Conservation (phyloP, 1,284 basidiomycete species). For the Malassezia slooffiae region DNA sequence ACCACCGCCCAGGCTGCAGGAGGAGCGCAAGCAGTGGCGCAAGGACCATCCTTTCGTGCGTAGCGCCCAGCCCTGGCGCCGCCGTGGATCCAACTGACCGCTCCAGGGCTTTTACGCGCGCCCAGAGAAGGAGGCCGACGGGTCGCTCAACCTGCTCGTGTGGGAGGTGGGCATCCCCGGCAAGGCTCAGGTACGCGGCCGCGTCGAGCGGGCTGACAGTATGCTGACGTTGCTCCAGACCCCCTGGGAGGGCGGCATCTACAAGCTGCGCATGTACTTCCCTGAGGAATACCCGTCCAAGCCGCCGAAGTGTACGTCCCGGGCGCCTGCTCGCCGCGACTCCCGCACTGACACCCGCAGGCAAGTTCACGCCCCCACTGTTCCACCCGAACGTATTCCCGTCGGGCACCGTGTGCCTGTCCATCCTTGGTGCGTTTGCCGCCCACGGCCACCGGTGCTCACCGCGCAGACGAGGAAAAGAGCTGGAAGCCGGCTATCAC, state of each 20-base stretch:
- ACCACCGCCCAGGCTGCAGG: conserved; percentile 45
- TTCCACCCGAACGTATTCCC: conserved; percentile 99
- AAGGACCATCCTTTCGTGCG: conserved; percentile 97
- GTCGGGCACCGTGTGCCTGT: conserved; percentile 93
- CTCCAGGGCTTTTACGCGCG: conserved; percentile 87
- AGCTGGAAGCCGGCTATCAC: conserved; percentile 98
- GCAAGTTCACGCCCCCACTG: conserved; percentile 89
- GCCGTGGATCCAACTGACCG: neutral
- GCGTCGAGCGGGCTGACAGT: no score
- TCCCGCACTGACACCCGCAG: no score
- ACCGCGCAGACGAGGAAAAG: conserved; percentile 74
- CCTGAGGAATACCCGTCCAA: conserved; percentile 66
- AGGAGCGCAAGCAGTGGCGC: conserved; percentile 97
- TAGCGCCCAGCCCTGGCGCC: conserved; percentile 27
- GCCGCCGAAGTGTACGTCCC: conserved; percentile 72
- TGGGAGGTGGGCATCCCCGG: conserved; percentile 75
- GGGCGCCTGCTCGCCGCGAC: neutral
- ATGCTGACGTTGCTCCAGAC: conserved; percentile 55
- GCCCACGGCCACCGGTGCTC: neutral
- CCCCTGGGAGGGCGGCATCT: conserved; percentile 88
- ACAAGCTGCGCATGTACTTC: conserved; percentile 72
- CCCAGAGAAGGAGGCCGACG: conserved; percentile 75
- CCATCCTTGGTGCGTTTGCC: conserved; percentile 57
- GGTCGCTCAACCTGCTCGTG: conserved; percentile 86
- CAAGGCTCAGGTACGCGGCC: conserved; percentile 47